A percentile compares a stretch with the other conserved stretches of the same genome.
Evolutionary conservation across 352 stramenopile species (phyloP).

Genomic region (Phytophthora colocasiae): DNA sequence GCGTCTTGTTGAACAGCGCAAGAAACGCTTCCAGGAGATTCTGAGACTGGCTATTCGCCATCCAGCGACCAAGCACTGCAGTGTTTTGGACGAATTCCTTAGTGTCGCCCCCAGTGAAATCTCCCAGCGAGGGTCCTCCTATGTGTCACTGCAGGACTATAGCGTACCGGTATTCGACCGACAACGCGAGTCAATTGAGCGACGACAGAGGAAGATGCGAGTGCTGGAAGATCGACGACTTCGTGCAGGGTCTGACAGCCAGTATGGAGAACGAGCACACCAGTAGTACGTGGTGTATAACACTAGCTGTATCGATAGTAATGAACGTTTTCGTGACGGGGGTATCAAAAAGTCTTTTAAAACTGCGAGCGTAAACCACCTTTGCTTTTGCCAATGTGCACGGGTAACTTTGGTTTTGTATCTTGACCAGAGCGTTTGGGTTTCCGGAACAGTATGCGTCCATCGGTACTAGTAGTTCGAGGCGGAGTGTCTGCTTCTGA

Average conservation of each 20-base stretch:
- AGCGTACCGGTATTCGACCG: slow-evolving; percentile 80
- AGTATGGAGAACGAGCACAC: slow-evolving; percentile 35
- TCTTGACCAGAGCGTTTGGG: slow-evolving; percentile 38
- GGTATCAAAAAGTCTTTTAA: slow-evolving; percentile 35
- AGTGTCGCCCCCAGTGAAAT: slow-evolving; percentile 76
- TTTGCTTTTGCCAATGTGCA: slow-evolving; percentile 88
- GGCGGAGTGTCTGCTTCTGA: slow-evolving; percentile 27
- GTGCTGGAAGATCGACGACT: slow-evolving; percentile 70
- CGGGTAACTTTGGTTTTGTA: slow-evolving; percentile 58
- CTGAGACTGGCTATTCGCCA: slow-evolving; percentile 80
- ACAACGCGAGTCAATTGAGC: slow-evolving; percentile 81
- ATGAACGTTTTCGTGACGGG: slow-evolving; percentile 51
- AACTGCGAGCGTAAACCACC: slow-evolving; percentile 81
- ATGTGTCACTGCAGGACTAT: slow-evolving; percentile 82
- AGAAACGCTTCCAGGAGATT: slow-evolving; percentile 86
- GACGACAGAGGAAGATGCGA: slow-evolving; percentile 74
- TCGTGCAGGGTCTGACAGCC: slow-evolving; percentile 46
- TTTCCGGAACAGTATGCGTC: slow-evolving; percentile 82
- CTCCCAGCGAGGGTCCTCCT: slow-evolving; percentile 79
- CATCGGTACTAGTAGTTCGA: slow-evolving; percentile 39
- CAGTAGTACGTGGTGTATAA: slow-evolving; percentile 23
- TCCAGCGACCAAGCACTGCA: slow-evolving; percentile 67
- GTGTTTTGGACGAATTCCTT: slow-evolving; percentile 76
- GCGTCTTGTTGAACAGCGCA: slow-evolving; percentile 80
- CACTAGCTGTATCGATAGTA: slow-evolving; percentile 44